Evolutionary conservation across 352 stramenopile species (phyloP), one percentile per base, ranked within the genome.

Genomic region (Globisporangium cystogenes): DNA sequence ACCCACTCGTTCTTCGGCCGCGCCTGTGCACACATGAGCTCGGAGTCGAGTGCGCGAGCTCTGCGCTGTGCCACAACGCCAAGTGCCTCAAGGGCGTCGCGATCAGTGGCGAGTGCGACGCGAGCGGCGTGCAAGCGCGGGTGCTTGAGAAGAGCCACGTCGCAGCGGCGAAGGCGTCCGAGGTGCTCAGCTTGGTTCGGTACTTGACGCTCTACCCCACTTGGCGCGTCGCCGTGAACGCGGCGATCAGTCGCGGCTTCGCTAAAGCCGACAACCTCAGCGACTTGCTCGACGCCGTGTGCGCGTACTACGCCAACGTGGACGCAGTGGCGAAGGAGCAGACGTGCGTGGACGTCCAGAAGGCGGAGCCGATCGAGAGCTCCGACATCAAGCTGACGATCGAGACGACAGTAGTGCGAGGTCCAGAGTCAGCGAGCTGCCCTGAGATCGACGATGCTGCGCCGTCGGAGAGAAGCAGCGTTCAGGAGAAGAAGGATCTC

Each of bases 191-290:
- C 31, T 60, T 95, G 8, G 54, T 95, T 24, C 74, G 84, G 2
- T 93, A 90, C 57, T 62, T 95, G 7, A 90, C 74, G 1, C 57
- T 92, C 16, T 91, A 77, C 53, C 82, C 84, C 7, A 73, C 73
- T 11, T 95, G 84, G 84, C 88, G 84, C 60, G 62, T 88, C 6
- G 82, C 84, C 0, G 76, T 93, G 20, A 91, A 91, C 31, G 74
- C 78, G 1, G 78, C 66, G 4, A 51, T 95, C 18, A 66, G 48
- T 16, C 69, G 76, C 23, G 66, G 72, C 1, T 78, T 95, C 41
- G 60, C 62, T 2, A 83, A 78, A 46, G 66, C 72, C 10, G 64
- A 75, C 11, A 75, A 72, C 12, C 48, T 90, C 4, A 51, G 59
- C 24, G 69, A 87, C 27, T 54, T 90, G 16, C 53, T 93, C 14